These are phyloP conservation scores for Colletotrichum lini DNA, from an alignment of 2,329 filamentous ascomycete genomes.

Conservation along the genomic window DNA sequence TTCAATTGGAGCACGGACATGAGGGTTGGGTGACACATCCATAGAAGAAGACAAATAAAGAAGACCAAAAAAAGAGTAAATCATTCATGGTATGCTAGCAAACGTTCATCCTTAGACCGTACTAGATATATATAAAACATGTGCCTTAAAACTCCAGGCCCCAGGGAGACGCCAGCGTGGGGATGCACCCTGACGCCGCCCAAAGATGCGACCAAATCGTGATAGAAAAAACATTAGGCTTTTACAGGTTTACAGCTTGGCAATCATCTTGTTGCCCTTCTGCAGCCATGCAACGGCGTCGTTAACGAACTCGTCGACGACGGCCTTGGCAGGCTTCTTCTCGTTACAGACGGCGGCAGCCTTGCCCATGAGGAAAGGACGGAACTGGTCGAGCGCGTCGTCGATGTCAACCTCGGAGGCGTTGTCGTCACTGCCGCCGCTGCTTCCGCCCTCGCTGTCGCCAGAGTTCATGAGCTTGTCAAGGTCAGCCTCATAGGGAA, in stretches of 20 bases:
- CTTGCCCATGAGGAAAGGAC: slow-evolving; percentile 97
- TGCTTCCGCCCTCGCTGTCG: slow-evolving; percentile 72
- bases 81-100: slow-evolving; percentile 37
- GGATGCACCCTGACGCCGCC: slow-evolving; percentile 8
- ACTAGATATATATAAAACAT: slow-evolving; percentile 31
- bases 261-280: slow-evolving; percentile 76
- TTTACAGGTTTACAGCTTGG: slow-evolving; percentile 73
- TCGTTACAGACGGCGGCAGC: slow-evolving; percentile 94
- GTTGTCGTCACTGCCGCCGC: slow-evolving; percentile 74
- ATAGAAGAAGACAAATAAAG: too few species aligned
- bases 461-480: slow-evolving; percentile 80
- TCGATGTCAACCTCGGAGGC: slow-evolving; percentile 80
- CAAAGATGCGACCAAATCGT: slow-evolving; percentile 22
- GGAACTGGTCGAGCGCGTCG: slow-evolving; percentile 90
- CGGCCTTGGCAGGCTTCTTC: slow-evolving; percentile 89
- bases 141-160: slow-evolving; percentile 39
- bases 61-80: background rate
- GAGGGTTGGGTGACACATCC: background rate
- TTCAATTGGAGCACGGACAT: background rate
- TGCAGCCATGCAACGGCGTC: slow-evolving; percentile 83
- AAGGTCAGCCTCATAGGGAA: slow-evolving; percentile 94
- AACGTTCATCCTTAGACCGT: slow-evolving; percentile 26
- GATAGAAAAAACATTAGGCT: slow-evolving; percentile 35
- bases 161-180: background rate
- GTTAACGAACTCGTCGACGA: slow-evolving; percentile 93